Percentiles rank a stretch among this genome's conserved stretches.
These are phyloP conservation scores for Monosporozyma yasuniensis DNA, from an alignment of 805 yeast species.

Conservation along the genomic window DNA sequence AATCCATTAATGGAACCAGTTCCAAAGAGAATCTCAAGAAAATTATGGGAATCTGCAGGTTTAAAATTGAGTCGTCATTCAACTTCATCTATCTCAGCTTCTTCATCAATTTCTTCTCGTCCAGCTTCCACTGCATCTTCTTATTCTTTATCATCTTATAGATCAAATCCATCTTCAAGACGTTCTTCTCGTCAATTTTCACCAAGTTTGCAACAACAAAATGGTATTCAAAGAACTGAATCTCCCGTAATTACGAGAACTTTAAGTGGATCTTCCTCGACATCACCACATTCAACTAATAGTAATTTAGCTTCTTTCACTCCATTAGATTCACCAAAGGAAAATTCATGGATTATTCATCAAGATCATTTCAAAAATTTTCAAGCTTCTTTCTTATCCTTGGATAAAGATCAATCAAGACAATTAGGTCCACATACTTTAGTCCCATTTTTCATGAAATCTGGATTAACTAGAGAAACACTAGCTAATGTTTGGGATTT, in stretches of 20 bases:
- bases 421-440: constrained; percentile 65
- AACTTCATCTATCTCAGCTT: not conserved
- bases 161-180: not conserved
- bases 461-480: constrained; percentile 72
- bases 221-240: not conserved
- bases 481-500: constrained; percentile 91
- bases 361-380: constrained; percentile 63
- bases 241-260: constrained; percentile 5
- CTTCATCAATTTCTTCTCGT: constrained; percentile 1
- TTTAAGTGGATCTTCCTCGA: not conserved
- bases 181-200: constrained; percentile 2
- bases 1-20: constrained; percentile 54
- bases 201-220: not conserved
- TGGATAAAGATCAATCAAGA: constrained; percentile 59
- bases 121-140: not conserved
- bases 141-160: not conserved
- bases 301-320: not conserved
- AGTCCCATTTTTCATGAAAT: constrained; percentile 80
- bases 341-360: constrained; percentile 54
- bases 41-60: constrained; percentile 32
- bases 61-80: constrained; percentile 3
- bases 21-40: constrained; percentile 39
- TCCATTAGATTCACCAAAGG: not conserved
- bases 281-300: not conserved
- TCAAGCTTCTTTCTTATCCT: constrained; percentile 63